These are phyloP conservation scores for Exophiala dermatitidis DNA, from an alignment of 2,329 filamentous ascomycete genomes.

Conservation along the genomic window DNA sequence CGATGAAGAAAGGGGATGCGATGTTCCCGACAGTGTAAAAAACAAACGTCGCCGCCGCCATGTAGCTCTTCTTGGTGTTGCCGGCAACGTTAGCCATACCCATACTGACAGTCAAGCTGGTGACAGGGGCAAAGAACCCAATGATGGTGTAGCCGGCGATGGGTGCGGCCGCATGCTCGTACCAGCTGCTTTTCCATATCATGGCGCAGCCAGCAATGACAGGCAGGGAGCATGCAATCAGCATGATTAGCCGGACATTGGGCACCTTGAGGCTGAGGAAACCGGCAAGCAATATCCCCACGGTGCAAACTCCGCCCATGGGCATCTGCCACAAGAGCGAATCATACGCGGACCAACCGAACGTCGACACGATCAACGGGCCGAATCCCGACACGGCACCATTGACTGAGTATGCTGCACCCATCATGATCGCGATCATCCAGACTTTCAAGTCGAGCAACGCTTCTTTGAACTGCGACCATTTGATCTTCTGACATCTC, in stretches of 20 bases:
- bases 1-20: constrained; percentile 64
- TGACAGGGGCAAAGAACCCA: constrained; percentile 65
- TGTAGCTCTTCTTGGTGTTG: constrained; percentile 70
- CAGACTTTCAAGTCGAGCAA: constrained; percentile 56
- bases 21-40: constrained; percentile 72
- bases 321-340: constrained; percentile 70
- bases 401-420: constrained; percentile 61
- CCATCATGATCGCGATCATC: constrained; percentile 60
- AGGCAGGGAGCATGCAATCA: constrained; percentile 61
- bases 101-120: constrained; percentile 53
- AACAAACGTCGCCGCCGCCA: constrained; percentile 66
- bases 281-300: constrained; percentile 60
- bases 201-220: constrained; percentile 67
- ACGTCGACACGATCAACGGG: constrained; percentile 63
- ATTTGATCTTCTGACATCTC: constrained; percentile 55
- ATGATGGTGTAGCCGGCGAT: constrained; percentile 66
- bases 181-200: constrained; percentile 64
- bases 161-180: constrained; percentile 56
- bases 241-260: constrained; percentile 59
- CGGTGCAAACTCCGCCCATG: constrained; percentile 59
- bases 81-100: constrained; percentile 65
- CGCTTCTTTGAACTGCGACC: constrained; percentile 52
- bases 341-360: constrained; percentile 57
- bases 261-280: constrained; percentile 54
- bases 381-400: constrained; percentile 65